Evolutionary conservation across 169 alveolate genomes (phyloP).

Genomic region (Nephromyces sp.): DNA sequence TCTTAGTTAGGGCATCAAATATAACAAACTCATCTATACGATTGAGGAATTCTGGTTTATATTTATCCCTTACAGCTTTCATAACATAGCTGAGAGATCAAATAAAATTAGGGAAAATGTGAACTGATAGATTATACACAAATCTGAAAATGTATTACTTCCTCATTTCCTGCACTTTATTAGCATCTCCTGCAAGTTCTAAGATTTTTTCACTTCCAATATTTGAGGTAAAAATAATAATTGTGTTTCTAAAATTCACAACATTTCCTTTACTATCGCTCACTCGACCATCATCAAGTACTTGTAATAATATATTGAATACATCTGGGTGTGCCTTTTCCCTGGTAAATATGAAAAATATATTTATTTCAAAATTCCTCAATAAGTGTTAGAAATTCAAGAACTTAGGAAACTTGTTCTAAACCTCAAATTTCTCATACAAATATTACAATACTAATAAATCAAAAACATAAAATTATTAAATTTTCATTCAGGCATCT

Average conservation of each 20-base stretch:
- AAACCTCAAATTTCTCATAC: no score
- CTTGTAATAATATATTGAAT: constrained; percentile 66
- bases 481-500: no score
- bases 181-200: constrained; percentile 49
- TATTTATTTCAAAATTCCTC: neutral
- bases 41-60: constrained; percentile 76
- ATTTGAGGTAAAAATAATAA: constrained; percentile 68
- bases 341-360: constrained; percentile 12
- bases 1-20: constrained; percentile 28
- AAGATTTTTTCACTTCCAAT: constrained; percentile 46
- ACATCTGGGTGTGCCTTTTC: constrained; percentile 86
- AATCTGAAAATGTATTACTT: neutral
- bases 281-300: constrained; percentile 72
- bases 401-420: no score
- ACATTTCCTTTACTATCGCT: constrained; percentile 73
- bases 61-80: constrained; percentile 36
- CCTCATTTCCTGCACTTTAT: constrained; percentile 4
- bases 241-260: constrained; percentile 71
- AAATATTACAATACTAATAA: no score
- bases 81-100: constrained; percentile 13
- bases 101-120: neutral
- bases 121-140: neutral
- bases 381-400: no score
- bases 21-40: constrained; percentile 70
- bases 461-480: no score